Conservation (phyloP, 768 basidiomycete species). For the Mycena epipterygia region DNA sequence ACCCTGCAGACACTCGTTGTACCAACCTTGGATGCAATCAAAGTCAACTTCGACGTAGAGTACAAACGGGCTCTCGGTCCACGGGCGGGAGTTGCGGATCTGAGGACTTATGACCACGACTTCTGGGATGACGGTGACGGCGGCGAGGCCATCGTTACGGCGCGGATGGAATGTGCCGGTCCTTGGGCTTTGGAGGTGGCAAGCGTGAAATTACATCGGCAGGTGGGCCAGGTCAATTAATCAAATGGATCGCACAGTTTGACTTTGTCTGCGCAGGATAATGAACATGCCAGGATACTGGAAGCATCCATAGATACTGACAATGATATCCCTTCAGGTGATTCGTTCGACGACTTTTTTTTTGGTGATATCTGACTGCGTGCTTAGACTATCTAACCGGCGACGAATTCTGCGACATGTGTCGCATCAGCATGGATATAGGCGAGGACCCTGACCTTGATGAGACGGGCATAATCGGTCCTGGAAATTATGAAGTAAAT, state of each 20-base stretch:
- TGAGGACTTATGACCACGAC: conserved; percentile 65
- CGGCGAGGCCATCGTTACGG: conserved; percentile 70
- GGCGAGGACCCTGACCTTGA: conserved; percentile 53
- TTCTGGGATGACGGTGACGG: conserved; percentile 65
- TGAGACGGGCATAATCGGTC: conserved; percentile 55
- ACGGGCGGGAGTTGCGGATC: conserved; percentile 64
- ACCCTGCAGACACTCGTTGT: conserved; percentile 76
- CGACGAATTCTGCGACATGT: conserved; percentile 73
- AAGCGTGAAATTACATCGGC: conserved; percentile 57
- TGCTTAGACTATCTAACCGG: conserved; percentile 71
- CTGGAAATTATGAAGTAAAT: conserved; percentile 70
- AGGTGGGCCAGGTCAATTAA: conserved; percentile 53
- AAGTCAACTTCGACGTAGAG: conserved; percentile 62
- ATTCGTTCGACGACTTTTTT: conserved; percentile 22
- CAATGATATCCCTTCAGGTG: conserved; percentile 63
- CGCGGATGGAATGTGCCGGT: conserved; percentile 66
- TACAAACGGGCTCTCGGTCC: conserved; percentile 63
- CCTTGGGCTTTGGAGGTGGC: conserved; percentile 71
- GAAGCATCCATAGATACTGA: conserved; percentile 66
- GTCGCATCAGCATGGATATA: conserved; percentile 62
- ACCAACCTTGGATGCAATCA: conserved; percentile 75
- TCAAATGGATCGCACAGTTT: conserved; percentile 3
- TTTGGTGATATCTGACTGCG: not conserved
- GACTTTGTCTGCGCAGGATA: conserved; percentile 52
- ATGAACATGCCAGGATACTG: conserved; percentile 59